These are phyloP conservation scores for Cystofilobasidium ferigula DNA, from an alignment of 768 basidiomycete genomes.

Conservation along the genomic window DNA sequence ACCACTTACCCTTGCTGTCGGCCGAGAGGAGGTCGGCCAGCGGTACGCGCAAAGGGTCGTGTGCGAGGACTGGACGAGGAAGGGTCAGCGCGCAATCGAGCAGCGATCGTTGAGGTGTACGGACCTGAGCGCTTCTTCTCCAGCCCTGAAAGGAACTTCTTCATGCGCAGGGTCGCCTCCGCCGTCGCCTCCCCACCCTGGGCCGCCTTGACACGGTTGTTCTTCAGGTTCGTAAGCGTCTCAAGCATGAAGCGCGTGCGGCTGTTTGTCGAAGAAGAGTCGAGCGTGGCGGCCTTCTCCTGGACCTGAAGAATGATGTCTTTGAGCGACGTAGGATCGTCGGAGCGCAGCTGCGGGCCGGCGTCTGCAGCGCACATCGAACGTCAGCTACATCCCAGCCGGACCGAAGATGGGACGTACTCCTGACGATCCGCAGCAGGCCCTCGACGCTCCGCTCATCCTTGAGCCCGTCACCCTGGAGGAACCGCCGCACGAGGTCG, in stretches of 20 bases:
- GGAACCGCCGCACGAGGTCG: slow-evolving; percentile 68
- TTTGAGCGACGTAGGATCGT: slow-evolving; percentile 83
- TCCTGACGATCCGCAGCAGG: slow-evolving; percentile 65
- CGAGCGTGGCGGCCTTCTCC: slow-evolving; percentile 50
- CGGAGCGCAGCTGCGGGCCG: slow-evolving; percentile 79
- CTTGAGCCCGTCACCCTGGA: slow-evolving; percentile 43
- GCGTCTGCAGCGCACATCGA: slow-evolving; percentile 48
- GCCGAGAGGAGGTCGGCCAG: slow-evolving; percentile 74
- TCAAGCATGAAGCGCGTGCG: slow-evolving; percentile 93
- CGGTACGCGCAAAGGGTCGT: slow-evolving; percentile 76
- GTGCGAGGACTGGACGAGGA: slow-evolving; percentile 51
- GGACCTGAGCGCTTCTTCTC: slow-evolving; percentile 60
- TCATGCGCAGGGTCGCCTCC: slow-evolving; percentile 73
- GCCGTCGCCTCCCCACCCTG: slow-evolving; percentile 53
- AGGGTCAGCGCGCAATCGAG: slow-evolving; percentile 5
- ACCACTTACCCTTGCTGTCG: slow-evolving; percentile 89
- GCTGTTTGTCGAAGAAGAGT: slow-evolving; percentile 49
- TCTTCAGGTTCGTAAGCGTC: slow-evolving; percentile 80
- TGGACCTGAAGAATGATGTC: slow-evolving; percentile 81
- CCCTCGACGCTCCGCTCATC: slow-evolving; percentile 60
- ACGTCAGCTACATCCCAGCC: background rate
- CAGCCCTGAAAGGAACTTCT: slow-evolving; percentile 67
- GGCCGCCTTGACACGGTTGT: slow-evolving; percentile 61
- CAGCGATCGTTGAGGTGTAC: slow-evolving; percentile 29
- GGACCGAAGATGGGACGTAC: slow-evolving; percentile 15